phyloP scores from a whole-genome alignment of 495 filamentous ascomycete species.

The Aspergillus olivimuriae region DNA sequence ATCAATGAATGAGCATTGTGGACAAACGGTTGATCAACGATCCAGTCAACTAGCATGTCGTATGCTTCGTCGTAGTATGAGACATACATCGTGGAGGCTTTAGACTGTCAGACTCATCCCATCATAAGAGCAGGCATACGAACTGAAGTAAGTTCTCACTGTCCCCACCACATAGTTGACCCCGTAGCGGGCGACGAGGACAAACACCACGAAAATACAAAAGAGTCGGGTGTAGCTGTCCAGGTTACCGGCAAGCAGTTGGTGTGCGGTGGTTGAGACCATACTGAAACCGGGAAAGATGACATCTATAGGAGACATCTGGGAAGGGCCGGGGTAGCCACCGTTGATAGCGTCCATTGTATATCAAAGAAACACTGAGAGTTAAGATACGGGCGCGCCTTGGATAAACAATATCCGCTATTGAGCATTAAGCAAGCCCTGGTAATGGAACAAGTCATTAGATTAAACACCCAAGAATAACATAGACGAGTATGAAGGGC shows the following conservation, averaged over 20 bases:
- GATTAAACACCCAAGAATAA: too few relatives aligned
- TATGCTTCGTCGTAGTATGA: neutral
- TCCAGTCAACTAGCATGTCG: neutral
- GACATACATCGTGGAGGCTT: neutral
- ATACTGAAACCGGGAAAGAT: slow-evolving; percentile 19
- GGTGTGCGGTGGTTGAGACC: slow-evolving; percentile 13
- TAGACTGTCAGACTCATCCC: neutral
- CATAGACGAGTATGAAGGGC: too few relatives aligned
- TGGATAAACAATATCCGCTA: too few relatives aligned
- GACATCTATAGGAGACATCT: slow-evolving; percentile 23
- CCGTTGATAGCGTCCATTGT: neutral
- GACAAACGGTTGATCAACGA: neutral
- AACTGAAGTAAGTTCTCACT: neutral
- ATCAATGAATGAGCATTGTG: neutral
- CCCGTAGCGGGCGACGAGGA: slow-evolving; percentile 16
- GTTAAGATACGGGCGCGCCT: too few relatives aligned
- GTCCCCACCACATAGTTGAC: neutral
- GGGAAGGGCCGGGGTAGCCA: slow-evolving; percentile 10
- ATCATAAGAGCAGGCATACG: neutral
- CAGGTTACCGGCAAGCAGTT: slow-evolving; percentile 16
- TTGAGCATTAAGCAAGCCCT: too few relatives aligned
- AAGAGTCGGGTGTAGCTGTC: slow-evolving; percentile 18
- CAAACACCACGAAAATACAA: slow-evolving; percentile 16
- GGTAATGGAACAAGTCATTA: too few relatives aligned
- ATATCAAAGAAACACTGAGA: too few relatives aligned